Percentiles rank a stretch among this genome's conserved stretches.
Conservation (phyloP, 2,329 filamentous ascomycete genomes). For the Colletotrichum sansevieriae region DNA sequence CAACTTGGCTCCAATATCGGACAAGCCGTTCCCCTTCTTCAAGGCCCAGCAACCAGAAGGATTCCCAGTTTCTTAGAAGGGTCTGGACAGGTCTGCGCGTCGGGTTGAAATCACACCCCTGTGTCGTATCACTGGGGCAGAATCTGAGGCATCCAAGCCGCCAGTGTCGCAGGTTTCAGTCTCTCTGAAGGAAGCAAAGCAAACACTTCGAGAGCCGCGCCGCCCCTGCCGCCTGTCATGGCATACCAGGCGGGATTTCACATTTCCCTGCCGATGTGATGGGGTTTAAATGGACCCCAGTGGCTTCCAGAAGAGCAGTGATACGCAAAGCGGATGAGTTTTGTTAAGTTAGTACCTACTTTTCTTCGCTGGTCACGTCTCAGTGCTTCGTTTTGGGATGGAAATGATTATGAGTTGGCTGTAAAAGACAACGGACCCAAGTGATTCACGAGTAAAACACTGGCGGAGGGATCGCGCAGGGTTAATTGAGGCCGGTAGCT, state of each 20-base stretch:
- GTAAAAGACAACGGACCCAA: background rate
- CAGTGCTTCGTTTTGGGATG: too few relatives aligned
- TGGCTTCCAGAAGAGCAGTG: background rate
- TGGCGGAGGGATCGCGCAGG: conserved; percentile 2
- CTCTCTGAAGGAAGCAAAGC: conserved; percentile 4
- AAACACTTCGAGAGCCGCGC: background rate
- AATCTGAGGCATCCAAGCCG: conserved; percentile 41
- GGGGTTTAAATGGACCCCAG: conserved; percentile 18
- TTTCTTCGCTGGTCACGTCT: background rate
- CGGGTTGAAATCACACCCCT: conserved; percentile 17
- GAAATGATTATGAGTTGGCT: background rate
- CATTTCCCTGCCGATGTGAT: background rate
- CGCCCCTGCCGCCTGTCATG: conserved; percentile 3
- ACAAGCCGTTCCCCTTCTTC: conserved; percentile 11
- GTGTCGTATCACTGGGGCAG: conserved; percentile 35
- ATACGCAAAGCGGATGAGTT: background rate
- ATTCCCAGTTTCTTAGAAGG: conserved; percentile 26
- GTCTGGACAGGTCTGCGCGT: conserved; percentile 22
- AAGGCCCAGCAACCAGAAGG: background rate
- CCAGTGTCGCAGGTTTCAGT: conserved; percentile 35
- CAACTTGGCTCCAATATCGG: background rate
- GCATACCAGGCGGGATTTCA: background rate
- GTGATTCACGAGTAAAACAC: background rate
- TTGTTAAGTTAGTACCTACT: background rate
- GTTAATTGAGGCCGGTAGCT: conserved; percentile 14